Percentiles rank a stretch among this genome's conserved stretches.
phyloP scores from a whole-genome alignment of 2,329 filamentous ascomycete genomes.

The Hypoxylon sp. region DNA sequence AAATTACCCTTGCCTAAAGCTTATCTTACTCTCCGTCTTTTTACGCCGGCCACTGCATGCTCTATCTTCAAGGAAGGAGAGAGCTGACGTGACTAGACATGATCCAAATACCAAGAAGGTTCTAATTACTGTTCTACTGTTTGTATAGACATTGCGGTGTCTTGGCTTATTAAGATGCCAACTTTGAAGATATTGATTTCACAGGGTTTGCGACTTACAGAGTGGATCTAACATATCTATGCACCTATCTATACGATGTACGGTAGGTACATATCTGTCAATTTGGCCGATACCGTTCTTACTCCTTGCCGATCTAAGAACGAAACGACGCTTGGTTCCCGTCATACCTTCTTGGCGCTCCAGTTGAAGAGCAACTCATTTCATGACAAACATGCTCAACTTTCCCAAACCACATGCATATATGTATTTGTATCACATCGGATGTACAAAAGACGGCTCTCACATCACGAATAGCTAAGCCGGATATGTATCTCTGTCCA shows the following conservation, averaged over 20 bases:
- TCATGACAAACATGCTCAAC: neutral
- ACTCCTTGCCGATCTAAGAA: neutral
- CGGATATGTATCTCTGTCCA: neutral
- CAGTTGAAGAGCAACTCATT: neutral
- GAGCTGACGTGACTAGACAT: neutral
- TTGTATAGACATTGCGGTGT: neutral
- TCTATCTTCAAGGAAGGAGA: neutral
- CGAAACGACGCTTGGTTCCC: neutral
- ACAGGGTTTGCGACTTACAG: neutral
- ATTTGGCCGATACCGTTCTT: constrained; percentile 5
- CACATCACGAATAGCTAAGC: neutral
- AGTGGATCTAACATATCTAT: neutral
- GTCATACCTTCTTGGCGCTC: constrained; percentile 10
- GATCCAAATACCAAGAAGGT: neutral
- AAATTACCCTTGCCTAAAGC: constrained; percentile 22
- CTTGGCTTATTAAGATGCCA: constrained; percentile 6
- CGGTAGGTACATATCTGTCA: neutral
- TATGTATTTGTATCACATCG: constrained; percentile 1
- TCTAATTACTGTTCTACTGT: no score
- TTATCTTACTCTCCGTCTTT: constrained; percentile 22
- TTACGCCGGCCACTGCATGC: constrained; percentile 14
- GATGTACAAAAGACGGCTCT: neutral
- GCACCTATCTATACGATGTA: neutral
- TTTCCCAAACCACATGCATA: neutral
- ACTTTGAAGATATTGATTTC: neutral